These are phyloP conservation scores for Porogramme epimiltina DNA, from an alignment of 1,284 basidiomycete genomes.

Conservation along the genomic window DNA sequence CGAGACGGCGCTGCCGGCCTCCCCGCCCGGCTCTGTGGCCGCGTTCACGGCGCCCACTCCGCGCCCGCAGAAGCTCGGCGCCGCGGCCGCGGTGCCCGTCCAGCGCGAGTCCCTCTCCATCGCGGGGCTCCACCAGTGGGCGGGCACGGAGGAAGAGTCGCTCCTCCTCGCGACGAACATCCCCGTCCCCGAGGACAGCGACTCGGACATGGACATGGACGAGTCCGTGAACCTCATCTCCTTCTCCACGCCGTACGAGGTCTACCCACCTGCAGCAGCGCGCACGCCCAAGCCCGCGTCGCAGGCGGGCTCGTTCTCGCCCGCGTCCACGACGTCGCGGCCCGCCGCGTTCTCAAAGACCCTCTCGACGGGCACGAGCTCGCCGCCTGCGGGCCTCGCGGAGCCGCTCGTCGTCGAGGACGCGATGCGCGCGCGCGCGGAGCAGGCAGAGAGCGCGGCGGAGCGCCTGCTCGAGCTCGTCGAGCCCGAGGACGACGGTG, in stretches of 20 bases:
- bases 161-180: constrained; percentile 68
- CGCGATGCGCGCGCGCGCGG: constrained; percentile 79
- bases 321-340: constrained; percentile 53
- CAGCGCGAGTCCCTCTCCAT: constrained; percentile 41
- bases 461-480: constrained; percentile 79
- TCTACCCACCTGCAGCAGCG: constrained; percentile 38
- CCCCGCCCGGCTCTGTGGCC: constrained; percentile 35
- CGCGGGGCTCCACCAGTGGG: constrained; percentile 26
- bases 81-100: constrained; percentile 21
- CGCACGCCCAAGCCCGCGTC: constrained; percentile 18
- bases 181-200: constrained; percentile 72
- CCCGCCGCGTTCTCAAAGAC: constrained; percentile 54
- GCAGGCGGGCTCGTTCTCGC: constrained; percentile 43
- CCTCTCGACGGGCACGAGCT: constrained; percentile 45
- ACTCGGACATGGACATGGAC: constrained; percentile 61
- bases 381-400: constrained; percentile 38
- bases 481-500: constrained; percentile 67
- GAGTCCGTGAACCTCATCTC: constrained; percentile 65
- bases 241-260: constrained; percentile 68
- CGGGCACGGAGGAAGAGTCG: constrained; percentile 56
- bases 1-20: constrained; percentile 48
- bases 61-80: constrained; percentile 26
- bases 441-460: constrained; percentile 87
- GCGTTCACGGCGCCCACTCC: constrained; percentile 40
- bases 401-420: constrained; percentile 76